phyloP scores from a whole-genome alignment of 306 rosid genomes.

The Alnus glutinosa region DNA sequence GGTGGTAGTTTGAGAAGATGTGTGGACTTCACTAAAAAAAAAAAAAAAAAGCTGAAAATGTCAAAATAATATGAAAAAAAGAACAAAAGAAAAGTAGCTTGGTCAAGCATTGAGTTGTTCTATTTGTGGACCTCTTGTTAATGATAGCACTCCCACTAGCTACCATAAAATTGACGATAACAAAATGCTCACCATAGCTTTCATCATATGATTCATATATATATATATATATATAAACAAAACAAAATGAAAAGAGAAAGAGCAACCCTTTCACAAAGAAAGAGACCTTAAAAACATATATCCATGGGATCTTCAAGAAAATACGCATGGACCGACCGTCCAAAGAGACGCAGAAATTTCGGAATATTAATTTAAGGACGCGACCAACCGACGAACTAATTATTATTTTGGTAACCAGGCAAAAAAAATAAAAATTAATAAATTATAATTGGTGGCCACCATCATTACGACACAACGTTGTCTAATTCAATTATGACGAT shows the following conservation, averaged over 20 bases:
- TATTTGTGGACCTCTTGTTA: not conserved
- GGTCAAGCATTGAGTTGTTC: not conserved
- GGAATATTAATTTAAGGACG: not conserved
- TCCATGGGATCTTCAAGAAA: not conserved
- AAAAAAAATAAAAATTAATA: too few species aligned
- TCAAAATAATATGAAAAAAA: too few species aligned
- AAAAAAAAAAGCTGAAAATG: too few species aligned
- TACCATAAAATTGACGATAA: constrained; percentile 12
- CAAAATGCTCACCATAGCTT: constrained; percentile 3
- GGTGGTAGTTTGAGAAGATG: too few species aligned
- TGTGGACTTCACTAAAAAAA: too few species aligned
- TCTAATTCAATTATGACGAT: constrained; percentile 39
- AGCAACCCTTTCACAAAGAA: constrained; percentile 1
- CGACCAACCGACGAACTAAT: not conserved
- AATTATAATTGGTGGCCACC: constrained; percentile 29
- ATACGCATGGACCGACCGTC: not conserved
- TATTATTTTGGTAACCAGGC: not conserved
- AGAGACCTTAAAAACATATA: constrained; percentile 7
- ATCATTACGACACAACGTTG: constrained; percentile 23
- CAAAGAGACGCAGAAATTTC: not conserved
- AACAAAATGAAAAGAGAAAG: too few species aligned
- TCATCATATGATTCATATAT: not conserved
- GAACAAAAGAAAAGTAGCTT: not conserved
- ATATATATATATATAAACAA: not conserved
- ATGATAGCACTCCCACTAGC: not conserved